Evolutionary conservation across 768 basidiomycete genomes (phyloP).

Genomic region (Xerocomus brunneocitrinus): DNA sequence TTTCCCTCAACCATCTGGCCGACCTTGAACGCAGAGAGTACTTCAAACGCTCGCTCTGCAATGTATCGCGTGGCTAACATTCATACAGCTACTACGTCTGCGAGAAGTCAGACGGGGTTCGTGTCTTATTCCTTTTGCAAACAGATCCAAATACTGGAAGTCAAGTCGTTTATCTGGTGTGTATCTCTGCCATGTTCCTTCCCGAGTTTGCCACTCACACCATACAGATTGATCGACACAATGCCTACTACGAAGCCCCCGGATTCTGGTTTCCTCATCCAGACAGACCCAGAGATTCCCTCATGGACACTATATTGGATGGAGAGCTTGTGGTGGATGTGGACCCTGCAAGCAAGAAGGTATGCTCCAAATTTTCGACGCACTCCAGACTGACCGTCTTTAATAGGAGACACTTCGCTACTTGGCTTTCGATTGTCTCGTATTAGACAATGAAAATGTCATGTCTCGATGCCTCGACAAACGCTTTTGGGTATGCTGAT

Average conservation of each 20-base stretch:
- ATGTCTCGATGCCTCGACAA: slow-evolving; percentile 81
- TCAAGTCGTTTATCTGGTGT: slow-evolving; percentile 73
- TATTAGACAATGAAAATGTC: slow-evolving; percentile 79
- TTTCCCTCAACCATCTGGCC: slow-evolving; percentile 61
- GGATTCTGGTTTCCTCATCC: slow-evolving; percentile 91
- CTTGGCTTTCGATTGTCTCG: slow-evolving; percentile 90
- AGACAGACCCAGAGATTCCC: slow-evolving; percentile 59
- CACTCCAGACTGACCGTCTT: background rate
- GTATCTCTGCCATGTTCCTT: slow-evolving; percentile 23
- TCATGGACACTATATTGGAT: slow-evolving; percentile 81
- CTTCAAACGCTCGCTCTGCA: slow-evolving; percentile 1
- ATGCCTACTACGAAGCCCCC: slow-evolving; percentile 67
- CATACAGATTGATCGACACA: slow-evolving; percentile 88
- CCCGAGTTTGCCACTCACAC: slow-evolving; percentile 5
- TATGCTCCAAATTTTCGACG: slow-evolving; percentile 32
- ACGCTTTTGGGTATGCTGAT: slow-evolving; percentile 76
- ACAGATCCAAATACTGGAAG: slow-evolving; percentile 47
- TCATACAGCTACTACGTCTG: slow-evolving; percentile 90
- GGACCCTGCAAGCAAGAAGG: slow-evolving; percentile 69
- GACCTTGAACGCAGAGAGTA: slow-evolving; percentile 85
- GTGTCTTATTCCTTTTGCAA: slow-evolving; percentile 80
- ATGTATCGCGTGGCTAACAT: slow-evolving; percentile 12
- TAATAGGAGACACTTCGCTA: slow-evolving; percentile 74
- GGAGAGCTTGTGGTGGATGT: slow-evolving; percentile 92
- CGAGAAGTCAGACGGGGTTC: slow-evolving; percentile 95